Evolutionary conservation across 352 stramenopile genomes (phyloP), one percentile per base, ranked within the genome.

Genomic region (Phytophthora tubulina): DNA sequence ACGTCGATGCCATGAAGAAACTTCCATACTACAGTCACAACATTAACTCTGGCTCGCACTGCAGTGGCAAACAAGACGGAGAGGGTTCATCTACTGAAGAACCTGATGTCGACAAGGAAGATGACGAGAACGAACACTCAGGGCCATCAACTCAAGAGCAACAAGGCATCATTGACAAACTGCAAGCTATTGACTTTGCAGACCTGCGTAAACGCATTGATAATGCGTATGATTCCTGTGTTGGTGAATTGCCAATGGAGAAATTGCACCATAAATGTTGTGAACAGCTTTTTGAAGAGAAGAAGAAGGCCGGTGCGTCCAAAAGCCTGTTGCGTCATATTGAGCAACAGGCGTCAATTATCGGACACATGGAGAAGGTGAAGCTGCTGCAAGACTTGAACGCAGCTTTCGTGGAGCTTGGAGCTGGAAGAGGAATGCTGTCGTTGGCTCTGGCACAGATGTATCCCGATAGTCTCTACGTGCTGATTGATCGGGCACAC

Each of bases 331-430:
- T 96, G 50, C 82, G 89, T 6, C 89, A 96, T 68, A 94, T 96
- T 53, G 81, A 94, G 66, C 89, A 96, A 61, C 89, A 96, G 49
- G 80, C 87, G 8, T 94, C 86, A 7, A 96, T 96, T 56, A 76
- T 96, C 3, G 87, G 86, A 2, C 87, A 96, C 57, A 91, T 96
- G 85, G 82, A 91, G 15, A 54, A 78, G 3, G 71, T 76, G 8
- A 72, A 82, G 2, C 64, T 94, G 55, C 62, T 96, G 39, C 60
- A 89, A 30, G 54, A 82, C 15, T 10, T 58, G 0, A 63, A 75
- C 41, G 76, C 84, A 9, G 77, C 78, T 4, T 94, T 91, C 41
- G 56, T 94, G 4, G 89, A 96, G 58, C 80, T 96, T 8, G 89
- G 89, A 15, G 89, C 89, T 50, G 87, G 89, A 11, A 73, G 89